Percentiles rank a stretch among this genome's conserved stretches.
phyloP scores from a whole-genome alignment of 2,329 filamentous ascomycete genomes.

The Rutstroemia sp. region DNA sequence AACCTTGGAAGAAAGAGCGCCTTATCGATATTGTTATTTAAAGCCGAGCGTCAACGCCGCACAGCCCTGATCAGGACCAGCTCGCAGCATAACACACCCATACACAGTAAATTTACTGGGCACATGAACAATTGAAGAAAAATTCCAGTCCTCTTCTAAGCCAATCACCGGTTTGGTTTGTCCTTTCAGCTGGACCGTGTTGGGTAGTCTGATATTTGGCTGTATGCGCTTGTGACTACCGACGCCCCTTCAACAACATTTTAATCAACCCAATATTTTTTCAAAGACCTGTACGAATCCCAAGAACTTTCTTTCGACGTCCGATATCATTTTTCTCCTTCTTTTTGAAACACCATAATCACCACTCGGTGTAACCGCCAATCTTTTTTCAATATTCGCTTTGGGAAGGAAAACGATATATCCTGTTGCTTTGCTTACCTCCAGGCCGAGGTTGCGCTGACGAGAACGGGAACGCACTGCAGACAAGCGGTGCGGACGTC shows the following conservation, averaged over 20 bases:
- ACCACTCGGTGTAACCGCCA: not conserved
- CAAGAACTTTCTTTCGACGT: not conserved
- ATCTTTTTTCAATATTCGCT: not conserved
- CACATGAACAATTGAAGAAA: not conserved
- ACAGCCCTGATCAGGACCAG: not conserved
- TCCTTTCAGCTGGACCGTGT: not conserved
- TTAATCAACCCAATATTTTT: no score
- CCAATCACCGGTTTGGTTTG: not conserved
- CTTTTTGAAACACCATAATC: not conserved
- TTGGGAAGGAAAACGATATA: not conserved
- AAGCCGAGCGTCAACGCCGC: not conserved
- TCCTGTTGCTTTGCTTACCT: not conserved
- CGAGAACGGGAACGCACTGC: not conserved
- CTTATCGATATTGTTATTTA: conserved; percentile 9
- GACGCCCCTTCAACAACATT: not conserved
- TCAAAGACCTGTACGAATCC: no score
- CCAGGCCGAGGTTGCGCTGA: not conserved
- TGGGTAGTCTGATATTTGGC: not conserved
- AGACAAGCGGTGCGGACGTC: not conserved
- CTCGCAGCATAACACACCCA: not conserved
- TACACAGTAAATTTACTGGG: not conserved
- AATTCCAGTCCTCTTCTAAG: not conserved
- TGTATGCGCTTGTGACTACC: not conserved
- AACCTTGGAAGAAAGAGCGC: conserved; percentile 1
- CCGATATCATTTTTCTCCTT: not conserved